phyloP scores from a whole-genome alignment of 306 rosid species.

The Acacia confusa region DNA sequence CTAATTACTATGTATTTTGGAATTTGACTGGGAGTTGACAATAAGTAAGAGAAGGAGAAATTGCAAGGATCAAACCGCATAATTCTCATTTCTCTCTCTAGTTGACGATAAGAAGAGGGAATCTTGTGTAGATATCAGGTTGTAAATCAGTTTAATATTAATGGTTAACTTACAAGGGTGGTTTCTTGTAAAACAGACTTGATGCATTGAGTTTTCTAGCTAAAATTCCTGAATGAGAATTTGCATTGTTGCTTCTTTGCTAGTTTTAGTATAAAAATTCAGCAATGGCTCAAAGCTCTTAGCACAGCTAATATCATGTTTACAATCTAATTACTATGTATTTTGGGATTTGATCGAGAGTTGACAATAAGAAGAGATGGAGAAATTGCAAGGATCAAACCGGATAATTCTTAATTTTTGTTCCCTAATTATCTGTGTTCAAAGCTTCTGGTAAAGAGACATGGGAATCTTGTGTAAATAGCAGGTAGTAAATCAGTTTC shows the following conservation, averaged over 20 bases:
- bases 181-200: conserved; percentile 54
- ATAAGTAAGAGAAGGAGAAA: neutral
- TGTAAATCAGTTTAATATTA: neutral
- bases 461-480: conserved; percentile 14
- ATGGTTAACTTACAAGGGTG: conserved; percentile 18
- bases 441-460: neutral
- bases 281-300: conserved; percentile 8
- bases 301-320: neutral
- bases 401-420: neutral
- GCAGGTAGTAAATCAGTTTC: neutral
- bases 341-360: neutral
- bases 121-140: conserved; percentile 6
- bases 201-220: conserved; percentile 86
- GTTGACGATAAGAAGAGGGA: neutral
- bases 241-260: no score
- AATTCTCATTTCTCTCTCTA: neutral
- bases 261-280: neutral
- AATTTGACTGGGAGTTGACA: neutral
- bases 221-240: conserved; percentile 39
- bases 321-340: neutral
- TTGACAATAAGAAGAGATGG: neutral
- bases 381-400: neutral
- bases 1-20: neutral
- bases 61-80: neutral
- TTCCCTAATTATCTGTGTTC: neutral